Evolutionary conservation across 2,329 filamentous ascomycete genomes (phyloP), one percentile per base, ranked within the genome.

Genomic region (Paraphoma sp.): DNA sequence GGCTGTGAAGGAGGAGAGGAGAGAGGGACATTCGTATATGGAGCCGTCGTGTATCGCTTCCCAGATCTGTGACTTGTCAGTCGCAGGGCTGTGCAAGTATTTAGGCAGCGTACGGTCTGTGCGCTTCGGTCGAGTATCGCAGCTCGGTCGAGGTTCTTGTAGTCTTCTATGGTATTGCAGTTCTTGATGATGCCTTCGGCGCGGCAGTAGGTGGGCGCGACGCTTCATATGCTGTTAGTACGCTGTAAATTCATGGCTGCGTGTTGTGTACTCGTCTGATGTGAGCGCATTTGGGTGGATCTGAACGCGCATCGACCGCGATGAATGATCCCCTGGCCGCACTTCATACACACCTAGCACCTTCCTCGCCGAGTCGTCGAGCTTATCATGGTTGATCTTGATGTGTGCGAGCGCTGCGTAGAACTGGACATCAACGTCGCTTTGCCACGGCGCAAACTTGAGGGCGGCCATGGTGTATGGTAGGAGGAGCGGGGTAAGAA

Each of bases 381-480:
- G 91, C 79, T 93, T 97, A 80, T 97, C 95, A 84, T 96, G 89
- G 76, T 98, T 93, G 74, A 99, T 92, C 80, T 99, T 99, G 64
- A 90, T 90, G 6, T 89, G 87, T 57, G 96, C 95, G n/a, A 99
- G 86, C 5, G 92, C 89, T 45, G 91, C 90, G 76, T 97, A 99
- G 79, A 99, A 99, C 44, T 93, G 92, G 43, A 98, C 84, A 75
- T 99, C 95, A 72, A 98, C 93, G 79, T 97, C 92, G 47, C 94
- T 97, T 41, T 89, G 87, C 82, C 97, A 98, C 1, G 94, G 89
- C 58, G 92, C 92, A 78, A 93, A 99, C 81, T 89, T 87, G 75
- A 91, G 71, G 17, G 76, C 72, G 8, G 78, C 64, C 76, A 79
- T 80, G 54, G 56, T 67, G 59, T 36, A 45, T 18, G 14, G 43